Base-by-base conservation (phyloP, 1,284 basidiomycete species). In the Ceratobasidium theobromae region DNA sequence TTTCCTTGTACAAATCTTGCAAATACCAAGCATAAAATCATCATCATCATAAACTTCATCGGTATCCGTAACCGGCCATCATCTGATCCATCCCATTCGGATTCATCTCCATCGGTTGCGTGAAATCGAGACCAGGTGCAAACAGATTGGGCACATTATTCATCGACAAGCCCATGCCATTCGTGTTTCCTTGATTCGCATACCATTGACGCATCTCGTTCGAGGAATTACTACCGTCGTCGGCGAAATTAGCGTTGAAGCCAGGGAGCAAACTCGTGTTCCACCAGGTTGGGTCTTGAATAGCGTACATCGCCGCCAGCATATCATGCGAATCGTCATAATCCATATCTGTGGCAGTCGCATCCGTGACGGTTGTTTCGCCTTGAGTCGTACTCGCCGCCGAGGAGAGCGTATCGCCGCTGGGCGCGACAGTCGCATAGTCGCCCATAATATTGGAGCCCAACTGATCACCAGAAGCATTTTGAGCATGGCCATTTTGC, bases 221-320 rank as follows among this genome's bases (percentile, higher is more conserved):
- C n/a, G 58, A 64, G 5, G 58, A 52, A 28, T 49, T 64, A 35
- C 48, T 64, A 28, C 48, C 58, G 25, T 64, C 58, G 25, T 52
- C 58, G 2, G 48, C 48, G 32, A 52, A 64, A 35, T 64, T 52
- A 9, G 58, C 58, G 28, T 30, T 60, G 41, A 67, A 89, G 85
- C 89, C 89, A 53, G 89, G 88, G 86, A 90, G 88, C 86, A 91
- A 86, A 84, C 89, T 86, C 60, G 83, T 87, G 38, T 82, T 77
- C 87, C 87, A 89, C 80, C 85, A 91, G 27, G 77, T 80, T 0
- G 85, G 85, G 65, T 85, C 88, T 70, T 87, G 85, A 65, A 91
- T 77, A 21, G 84, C 84, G 66, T 85, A 81, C 84, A 91, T 87
- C 27, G 87, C 82, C 2, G 87, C 88, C 65, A 89, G 78, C 74